phyloP scores from a whole-genome alignment of 305 asterid species.

The Fraxinus greggii region DNA sequence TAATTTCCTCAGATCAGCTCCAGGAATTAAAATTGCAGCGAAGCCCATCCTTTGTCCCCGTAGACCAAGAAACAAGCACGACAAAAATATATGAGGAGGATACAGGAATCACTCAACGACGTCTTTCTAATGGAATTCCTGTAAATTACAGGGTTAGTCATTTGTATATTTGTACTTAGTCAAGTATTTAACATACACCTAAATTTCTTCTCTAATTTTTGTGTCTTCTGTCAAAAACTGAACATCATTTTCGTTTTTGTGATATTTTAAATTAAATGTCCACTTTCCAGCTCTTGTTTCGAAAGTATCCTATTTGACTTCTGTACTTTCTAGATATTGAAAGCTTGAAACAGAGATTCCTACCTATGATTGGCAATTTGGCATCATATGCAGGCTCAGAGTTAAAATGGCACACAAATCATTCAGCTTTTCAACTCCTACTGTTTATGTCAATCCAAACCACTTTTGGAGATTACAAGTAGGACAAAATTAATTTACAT shows the following conservation, averaged over 20 bases:
- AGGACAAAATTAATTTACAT: constrained; percentile 5
- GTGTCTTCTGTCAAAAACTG: constrained; percentile 3
- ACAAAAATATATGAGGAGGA: constrained; percentile 73
- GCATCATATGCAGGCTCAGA: background rate
- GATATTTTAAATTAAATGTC: constrained; percentile 7
- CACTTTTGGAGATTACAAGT: constrained; percentile 16
- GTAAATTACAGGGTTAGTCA: constrained; percentile 78
- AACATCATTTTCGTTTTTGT: constrained; percentile 1
- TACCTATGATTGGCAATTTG: background rate
- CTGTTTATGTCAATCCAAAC: background rate
- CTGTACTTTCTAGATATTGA: background rate
- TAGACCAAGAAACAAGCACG: constrained; percentile 47
- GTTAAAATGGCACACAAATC: background rate
- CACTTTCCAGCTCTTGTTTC: constrained; percentile 18
- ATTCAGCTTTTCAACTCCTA: background rate
- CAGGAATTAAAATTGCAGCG: constrained; percentile 54
- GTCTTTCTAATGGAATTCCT: constrained; percentile 98
- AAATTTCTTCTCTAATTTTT: constrained; percentile 13
- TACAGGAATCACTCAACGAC: constrained; percentile 79
- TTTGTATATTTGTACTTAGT: constrained; percentile 14
- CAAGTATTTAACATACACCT: constrained; percentile 7
- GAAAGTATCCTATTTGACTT: background rate
- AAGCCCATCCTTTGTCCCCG: constrained; percentile 68
- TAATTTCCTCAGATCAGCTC: constrained; percentile 66
- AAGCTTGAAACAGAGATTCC: constrained; percentile 9